These are phyloP conservation scores for Pseudovirgaria hyperparasitica DNA, from an alignment of 2,329 filamentous ascomycete genomes.

Conservation along the genomic window DNA sequence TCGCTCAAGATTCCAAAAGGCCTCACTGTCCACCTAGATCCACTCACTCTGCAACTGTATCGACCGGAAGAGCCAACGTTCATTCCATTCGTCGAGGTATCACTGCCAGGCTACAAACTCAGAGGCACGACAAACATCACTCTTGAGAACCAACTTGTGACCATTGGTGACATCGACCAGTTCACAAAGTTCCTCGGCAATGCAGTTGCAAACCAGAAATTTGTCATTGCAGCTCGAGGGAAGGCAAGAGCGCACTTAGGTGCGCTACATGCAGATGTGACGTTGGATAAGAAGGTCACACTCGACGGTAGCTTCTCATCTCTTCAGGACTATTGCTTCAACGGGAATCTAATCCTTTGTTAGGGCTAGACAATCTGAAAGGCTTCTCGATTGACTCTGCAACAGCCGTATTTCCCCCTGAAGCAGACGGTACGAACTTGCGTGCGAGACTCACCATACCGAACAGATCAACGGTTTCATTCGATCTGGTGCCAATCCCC, in stretches of 20 bases:
- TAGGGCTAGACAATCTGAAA: no score
- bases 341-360: no score
- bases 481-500: conserved; percentile 1
- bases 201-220: no score
- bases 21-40: conserved; percentile 24
- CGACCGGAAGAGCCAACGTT: conserved; percentile 15
- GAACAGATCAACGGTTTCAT: conserved; percentile 1
- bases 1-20: conserved; percentile 20
- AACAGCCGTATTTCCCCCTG: no score
- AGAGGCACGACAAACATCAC: conserved; percentile 25
- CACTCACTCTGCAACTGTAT: conserved; percentile 21
- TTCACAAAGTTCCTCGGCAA: no score
- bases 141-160: conserved; percentile 20
- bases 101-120: conserved; percentile 13
- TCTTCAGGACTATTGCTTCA: no score
- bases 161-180: no score
- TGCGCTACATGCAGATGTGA: conserved; percentile 1
- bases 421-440: conserved; percentile 11
- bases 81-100: conserved; percentile 16
- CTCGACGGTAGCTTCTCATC: conserved; percentile 6
- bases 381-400: no score
- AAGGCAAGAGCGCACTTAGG: conserved; percentile 1
- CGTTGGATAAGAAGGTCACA: conserved; percentile 6
- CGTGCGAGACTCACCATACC: conserved; percentile 3
- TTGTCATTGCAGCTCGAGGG: conserved; percentile 10